phyloP scores from a whole-genome alignment of 495 filamentous ascomycete species.

The Rostrohypoxylon terebratum region DNA sequence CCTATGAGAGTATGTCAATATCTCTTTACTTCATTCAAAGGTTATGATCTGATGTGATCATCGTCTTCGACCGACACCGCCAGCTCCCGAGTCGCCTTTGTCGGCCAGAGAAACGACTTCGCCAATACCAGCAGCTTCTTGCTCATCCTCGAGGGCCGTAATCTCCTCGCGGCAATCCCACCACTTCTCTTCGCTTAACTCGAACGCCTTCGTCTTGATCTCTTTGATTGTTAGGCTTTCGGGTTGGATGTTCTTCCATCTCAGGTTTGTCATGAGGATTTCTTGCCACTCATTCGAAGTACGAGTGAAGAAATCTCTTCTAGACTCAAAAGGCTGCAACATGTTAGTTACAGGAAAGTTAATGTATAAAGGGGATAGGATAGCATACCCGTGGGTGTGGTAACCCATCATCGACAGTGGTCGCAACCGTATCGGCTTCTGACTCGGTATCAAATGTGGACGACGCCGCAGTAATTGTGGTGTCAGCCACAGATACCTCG shows the following conservation, averaged over 20 bases:
- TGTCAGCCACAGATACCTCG: constrained; percentile 52
- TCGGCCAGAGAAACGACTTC: constrained; percentile 92
- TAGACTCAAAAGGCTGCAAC: constrained; percentile 87
- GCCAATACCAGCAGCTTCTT: constrained; percentile 93
- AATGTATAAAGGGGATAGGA: neutral
- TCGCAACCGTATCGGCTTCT: constrained; percentile 57
- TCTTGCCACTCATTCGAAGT: constrained; percentile 94
- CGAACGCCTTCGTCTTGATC: constrained; percentile 88
- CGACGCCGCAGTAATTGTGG: constrained; percentile 46
- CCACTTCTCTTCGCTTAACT: constrained; percentile 93
- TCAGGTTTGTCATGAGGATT: constrained; percentile 74
- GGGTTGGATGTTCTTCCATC: constrained; percentile 66
- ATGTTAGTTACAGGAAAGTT: constrained; percentile 45
- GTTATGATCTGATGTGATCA: constrained; percentile 48
- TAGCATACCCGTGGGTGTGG: constrained; percentile 66
- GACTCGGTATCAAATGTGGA: constrained; percentile 60
- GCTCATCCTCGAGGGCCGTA: constrained; percentile 91
- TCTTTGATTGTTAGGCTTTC: constrained; percentile 85
- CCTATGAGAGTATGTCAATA: neutral
- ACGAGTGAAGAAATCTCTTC: constrained; percentile 90
- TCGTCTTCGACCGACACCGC: constrained; percentile 69
- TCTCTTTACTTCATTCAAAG: neutral
- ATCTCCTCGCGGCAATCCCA: constrained; percentile 99
- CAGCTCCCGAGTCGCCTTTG: constrained; percentile 63
- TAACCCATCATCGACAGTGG: constrained; percentile 66